phyloP scores from a whole-genome alignment of 2,329 filamentous ascomycete genomes.

The Trichoderma koningii region DNA sequence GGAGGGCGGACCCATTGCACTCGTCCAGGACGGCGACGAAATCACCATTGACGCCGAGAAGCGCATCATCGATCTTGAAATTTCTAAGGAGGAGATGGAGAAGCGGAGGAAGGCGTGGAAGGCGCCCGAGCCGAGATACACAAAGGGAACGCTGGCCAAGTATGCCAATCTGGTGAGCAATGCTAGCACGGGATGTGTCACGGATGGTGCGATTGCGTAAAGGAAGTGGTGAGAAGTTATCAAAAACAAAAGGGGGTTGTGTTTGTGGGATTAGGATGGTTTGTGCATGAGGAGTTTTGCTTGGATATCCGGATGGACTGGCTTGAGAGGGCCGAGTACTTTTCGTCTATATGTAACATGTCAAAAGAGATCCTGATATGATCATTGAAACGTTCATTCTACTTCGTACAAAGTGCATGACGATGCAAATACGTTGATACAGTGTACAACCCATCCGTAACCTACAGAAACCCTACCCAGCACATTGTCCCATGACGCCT shows the following conservation, averaged over 20 bases:
- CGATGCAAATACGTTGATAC: neutral
- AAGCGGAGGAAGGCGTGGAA: conserved; percentile 62
- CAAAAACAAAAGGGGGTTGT: neutral
- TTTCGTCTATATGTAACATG: neutral
- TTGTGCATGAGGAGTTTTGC: conserved; percentile 18
- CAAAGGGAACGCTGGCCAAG: conserved; percentile 69
- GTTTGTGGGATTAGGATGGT: neutral
- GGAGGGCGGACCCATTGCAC: conserved; percentile 79
- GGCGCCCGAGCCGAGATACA: conserved; percentile 59
- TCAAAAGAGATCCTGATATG: neutral
- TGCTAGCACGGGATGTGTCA: conserved; percentile 62
- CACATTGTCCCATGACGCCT: conserved; percentile 33
- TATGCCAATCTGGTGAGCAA: conserved; percentile 64
- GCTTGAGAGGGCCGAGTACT: neutral
- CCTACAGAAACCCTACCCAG: neutral
- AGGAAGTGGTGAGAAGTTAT: neutral
- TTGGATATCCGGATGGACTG: conserved; percentile 19
- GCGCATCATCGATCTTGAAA: conserved; percentile 66
- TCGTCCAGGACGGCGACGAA: conserved; percentile 78
- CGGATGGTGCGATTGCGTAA: conserved; percentile 44
- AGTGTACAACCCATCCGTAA: conserved; percentile 17
- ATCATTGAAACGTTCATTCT: neutral
- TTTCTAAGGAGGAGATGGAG: conserved; percentile 65
- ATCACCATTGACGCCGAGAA: conserved; percentile 82
- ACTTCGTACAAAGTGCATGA: neutral